Base-by-base conservation (phyloP, 2,329 filamentous ascomycete genomes). In the Fusarium sp. region DNA sequence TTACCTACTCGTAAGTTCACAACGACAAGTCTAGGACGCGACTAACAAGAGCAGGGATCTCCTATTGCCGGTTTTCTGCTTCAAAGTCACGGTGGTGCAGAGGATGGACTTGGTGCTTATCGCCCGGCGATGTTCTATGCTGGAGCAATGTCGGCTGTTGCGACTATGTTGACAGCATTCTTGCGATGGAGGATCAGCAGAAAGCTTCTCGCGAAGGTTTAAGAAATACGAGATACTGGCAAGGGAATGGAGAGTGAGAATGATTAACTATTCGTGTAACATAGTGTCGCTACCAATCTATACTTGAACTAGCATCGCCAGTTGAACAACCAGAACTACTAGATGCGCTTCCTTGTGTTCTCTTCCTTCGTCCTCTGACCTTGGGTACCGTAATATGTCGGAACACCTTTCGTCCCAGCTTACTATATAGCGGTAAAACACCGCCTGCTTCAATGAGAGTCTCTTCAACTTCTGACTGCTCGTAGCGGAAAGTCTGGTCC, bases 91-190 rank as follows among this genome's bases (percentile, higher is more conserved):
- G 86, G 87, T 7, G 86, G 86, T 13, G 79, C 83, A 18, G 77
- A 83, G 0, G 78, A 77, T 4, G 85, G 85, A 0, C 76, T 88
- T 3, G 77, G 83, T 24, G 85, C 87, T 0, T 90, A 87, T 69
- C 81, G 87, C 20, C 87, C 87, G 0, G 88, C 88, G 3, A 90
- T 90, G 76, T 89, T 87, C 73, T 90, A 89, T 71, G 87, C 88
- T 6, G 88, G 87, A 2, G 59, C 63, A 0, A 56, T 71, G 22
- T 71, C 68, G 1, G 24, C 46, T 0, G 22, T 56, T 8, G 64
- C 68, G 7, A 71, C 68, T 13, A 55, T 65, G 9, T 42, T 71
- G 6, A 41, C 62, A 5, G 25, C 25, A 4, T 29, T 62, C 1
- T 22, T 71, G 7, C 41, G 68, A 13, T 3, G 68, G 7, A 59